Percentiles rank a stretch among this genome's conserved stretches.
Evolutionary conservation across 78 protist species (phyloP).

Genomic region (Ministeria vibrans): DNA sequence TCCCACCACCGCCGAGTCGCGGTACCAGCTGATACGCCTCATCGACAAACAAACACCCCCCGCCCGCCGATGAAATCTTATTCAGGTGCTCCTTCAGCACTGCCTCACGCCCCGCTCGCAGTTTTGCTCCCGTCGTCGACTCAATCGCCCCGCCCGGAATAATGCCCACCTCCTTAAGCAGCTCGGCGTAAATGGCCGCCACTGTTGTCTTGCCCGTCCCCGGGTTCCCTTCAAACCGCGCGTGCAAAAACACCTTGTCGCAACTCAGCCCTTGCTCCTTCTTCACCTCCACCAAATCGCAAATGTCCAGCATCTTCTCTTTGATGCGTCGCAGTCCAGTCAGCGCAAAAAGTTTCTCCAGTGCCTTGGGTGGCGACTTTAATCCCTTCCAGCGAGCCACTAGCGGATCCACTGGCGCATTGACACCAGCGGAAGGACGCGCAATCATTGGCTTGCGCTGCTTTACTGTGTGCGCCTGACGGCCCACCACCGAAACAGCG

Average conservation of each 20-base stretch:
- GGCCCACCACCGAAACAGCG: background rate
- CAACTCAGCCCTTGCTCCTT: constrained; percentile 4
- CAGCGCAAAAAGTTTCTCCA: constrained; percentile 15
- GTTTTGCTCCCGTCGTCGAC: background rate
- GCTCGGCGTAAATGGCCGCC: constrained; percentile 5
- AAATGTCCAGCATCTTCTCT: background rate
- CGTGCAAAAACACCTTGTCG: background rate
- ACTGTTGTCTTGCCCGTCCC: constrained; percentile 52
- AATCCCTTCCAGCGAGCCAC: background rate
- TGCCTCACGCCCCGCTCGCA: background rate
- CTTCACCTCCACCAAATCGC: background rate
- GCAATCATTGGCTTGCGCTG: background rate
- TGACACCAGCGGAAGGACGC: background rate
- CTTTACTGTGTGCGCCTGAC: background rate
- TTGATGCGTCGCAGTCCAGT: constrained; percentile 33
- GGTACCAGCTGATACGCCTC: too few relatives aligned
- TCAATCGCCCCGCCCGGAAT: background rate
- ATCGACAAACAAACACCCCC: too few relatives aligned
- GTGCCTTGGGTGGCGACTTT: background rate
- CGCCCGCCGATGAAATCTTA: background rate
- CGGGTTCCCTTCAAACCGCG: constrained; percentile 5
- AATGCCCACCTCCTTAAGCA: constrained; percentile 5
- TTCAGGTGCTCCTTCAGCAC: background rate
- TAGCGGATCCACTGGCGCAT: background rate
- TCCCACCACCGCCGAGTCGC: too few relatives aligned